Evolutionary conservation across 1,139 yeast genomes (phyloP).

Genomic region (Wickerhamiella infanticola): DNA sequence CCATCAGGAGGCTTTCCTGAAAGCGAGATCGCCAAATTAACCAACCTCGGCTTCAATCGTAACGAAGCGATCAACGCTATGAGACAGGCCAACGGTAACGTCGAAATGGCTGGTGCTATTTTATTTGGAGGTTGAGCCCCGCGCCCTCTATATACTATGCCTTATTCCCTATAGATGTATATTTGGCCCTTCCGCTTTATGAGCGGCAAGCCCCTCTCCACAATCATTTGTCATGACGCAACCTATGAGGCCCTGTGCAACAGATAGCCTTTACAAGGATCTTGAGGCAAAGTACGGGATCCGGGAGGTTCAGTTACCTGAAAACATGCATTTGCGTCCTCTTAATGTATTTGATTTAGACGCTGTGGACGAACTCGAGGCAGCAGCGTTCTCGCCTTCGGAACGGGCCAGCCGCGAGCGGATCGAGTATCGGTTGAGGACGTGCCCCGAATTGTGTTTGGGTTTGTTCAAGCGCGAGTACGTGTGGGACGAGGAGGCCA

Average conservation of each 20-base stretch:
- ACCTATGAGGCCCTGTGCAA: constrained; percentile 15
- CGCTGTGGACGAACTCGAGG: constrained; percentile 46
- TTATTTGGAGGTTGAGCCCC: constrained; percentile 29
- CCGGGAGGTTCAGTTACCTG: constrained; percentile 26
- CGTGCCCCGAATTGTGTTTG: constrained; percentile 80
- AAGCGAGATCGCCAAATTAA: constrained; percentile 32
- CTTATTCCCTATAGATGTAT: no score
- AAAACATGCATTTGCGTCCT: constrained; percentile 70
- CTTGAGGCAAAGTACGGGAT: constrained; percentile 13
- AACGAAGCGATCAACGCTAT: constrained; percentile 53
- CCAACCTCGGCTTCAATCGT: constrained; percentile 56
- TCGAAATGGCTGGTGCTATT: constrained; percentile 72
- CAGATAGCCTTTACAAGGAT: constrained; percentile 15
- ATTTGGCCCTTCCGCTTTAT: no score
- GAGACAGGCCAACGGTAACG: constrained; percentile 52
- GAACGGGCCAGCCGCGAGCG: constrained; percentile 47
- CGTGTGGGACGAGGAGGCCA: constrained; percentile 14
- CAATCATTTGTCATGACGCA: neutral
- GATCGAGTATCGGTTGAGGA: constrained; percentile 51
- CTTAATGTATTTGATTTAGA: constrained; percentile 53
- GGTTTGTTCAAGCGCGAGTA: constrained; percentile 74
- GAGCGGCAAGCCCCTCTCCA: neutral
- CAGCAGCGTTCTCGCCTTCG: constrained; percentile 49
- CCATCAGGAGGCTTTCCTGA: constrained; percentile 10
- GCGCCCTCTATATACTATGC: neutral